Conservation (phyloP, 2,329 filamentous ascomycete species). For the Paraphaeosphaeria minitans region DNA sequence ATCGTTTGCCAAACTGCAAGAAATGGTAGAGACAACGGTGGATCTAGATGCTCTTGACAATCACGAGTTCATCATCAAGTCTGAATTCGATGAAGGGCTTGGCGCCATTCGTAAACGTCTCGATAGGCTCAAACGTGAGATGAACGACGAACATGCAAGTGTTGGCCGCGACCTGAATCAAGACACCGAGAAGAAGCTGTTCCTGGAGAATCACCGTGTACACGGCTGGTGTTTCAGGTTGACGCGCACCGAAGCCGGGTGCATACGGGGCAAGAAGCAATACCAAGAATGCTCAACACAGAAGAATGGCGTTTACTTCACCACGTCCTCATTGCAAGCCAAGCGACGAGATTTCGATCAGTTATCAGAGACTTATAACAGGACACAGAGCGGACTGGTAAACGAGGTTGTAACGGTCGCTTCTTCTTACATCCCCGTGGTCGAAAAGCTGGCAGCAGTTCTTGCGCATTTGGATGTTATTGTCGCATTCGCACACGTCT, state of each 20-base stretch:
- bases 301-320: constrained; percentile 99
- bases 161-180: constrained; percentile 83
- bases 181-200: constrained; percentile 97
- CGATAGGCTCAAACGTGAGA: constrained; percentile 80
- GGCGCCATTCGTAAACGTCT: constrained; percentile 89
- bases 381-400: constrained; percentile 89
- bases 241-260: constrained; percentile 86
- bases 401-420: constrained; percentile 92
- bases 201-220: constrained; percentile 92
- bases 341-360: constrained; percentile 92
- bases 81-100: constrained; percentile 91
- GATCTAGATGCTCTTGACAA: constrained; percentile 94
- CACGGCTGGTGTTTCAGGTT: constrained; percentile 97
- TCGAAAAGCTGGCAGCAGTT: constrained; percentile 86
- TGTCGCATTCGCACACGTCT: constrained; percentile 88
- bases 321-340: constrained; percentile 78
- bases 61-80: constrained; percentile 98
- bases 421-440: constrained; percentile 89
- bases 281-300: constrained; percentile 97
- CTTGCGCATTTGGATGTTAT: constrained; percentile 95
- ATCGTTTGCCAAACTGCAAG: constrained; percentile 82
- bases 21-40: constrained; percentile 98
- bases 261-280: constrained; percentile 86
- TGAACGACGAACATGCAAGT: constrained; percentile 78
- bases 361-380: constrained; percentile 90